Percentiles rank a stretch among this genome's conserved stretches.
phyloP scores from a whole-genome alignment of 495 filamentous ascomycete genomes.

The Emericellopsis terricola region DNA sequence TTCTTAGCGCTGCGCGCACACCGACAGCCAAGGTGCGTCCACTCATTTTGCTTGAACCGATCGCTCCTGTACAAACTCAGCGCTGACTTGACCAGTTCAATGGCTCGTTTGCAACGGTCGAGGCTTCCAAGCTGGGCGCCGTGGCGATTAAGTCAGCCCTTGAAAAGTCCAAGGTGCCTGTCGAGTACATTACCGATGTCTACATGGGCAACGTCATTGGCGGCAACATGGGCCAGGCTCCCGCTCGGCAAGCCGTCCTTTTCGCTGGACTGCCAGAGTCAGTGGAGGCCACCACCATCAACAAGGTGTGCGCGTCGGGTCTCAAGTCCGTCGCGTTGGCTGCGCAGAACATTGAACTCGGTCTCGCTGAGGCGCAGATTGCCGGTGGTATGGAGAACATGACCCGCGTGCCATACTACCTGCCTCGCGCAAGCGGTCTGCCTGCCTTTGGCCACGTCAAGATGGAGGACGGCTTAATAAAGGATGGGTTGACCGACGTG shows the following conservation, averaged over 20 bases:
- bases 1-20: conserved; percentile 72
- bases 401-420: conserved; percentile 83
- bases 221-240: conserved; percentile 68
- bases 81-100: conserved; percentile 49
- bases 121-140: conserved; percentile 73
- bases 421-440: conserved; percentile 54
- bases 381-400: conserved; percentile 98
- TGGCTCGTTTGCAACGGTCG: conserved; percentile 62
- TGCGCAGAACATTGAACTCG: conserved; percentile 86
- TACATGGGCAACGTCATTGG: conserved; percentile 98
- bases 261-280: conserved; percentile 65
- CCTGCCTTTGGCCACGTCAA: conserved; percentile 73
- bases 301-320: conserved; percentile 94
- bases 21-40: conserved; percentile 65
- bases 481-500: conserved; percentile 91
- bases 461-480: conserved; percentile 81
- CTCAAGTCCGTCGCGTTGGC: conserved; percentile 82
- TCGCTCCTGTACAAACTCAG: no score
- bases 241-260: conserved; percentile 77
- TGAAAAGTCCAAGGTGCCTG: conserved; percentile 60
- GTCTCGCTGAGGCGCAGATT: conserved; percentile 66
- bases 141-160: conserved; percentile 80
- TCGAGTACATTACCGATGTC: conserved; percentile 63
- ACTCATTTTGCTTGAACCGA: no score
- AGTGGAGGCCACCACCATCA: conserved; percentile 78